Evolutionary conservation across 768 basidiomycete species (phyloP).

Genomic region (Chlorophyllum brunneum): DNA sequence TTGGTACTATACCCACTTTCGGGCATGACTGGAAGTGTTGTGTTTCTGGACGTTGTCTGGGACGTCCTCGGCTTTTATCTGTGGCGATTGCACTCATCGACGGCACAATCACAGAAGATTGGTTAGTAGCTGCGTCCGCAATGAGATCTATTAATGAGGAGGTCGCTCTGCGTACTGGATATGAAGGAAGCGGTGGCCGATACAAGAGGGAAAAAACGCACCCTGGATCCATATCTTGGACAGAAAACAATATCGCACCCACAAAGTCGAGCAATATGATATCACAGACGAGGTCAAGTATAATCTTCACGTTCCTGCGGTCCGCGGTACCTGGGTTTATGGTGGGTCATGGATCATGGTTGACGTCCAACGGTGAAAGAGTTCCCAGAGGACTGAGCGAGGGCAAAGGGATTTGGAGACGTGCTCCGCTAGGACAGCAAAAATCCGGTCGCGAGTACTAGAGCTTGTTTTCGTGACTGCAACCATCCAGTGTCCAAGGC

Average conservation of each 20-base stretch:
- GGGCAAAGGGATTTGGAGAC: neutral
- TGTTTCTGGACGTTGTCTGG: neutral
- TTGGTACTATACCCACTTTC: neutral
- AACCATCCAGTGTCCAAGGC: neutral
- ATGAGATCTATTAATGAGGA: neutral
- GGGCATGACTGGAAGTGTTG: slow-evolving; percentile 5
- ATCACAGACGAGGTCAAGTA: neutral
- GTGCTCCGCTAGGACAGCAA: neutral
- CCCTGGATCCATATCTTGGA: neutral
- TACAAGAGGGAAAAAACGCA: neutral
- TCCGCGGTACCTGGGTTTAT: neutral
- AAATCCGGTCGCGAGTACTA: neutral
- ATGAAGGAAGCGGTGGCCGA: neutral
- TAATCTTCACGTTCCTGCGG: neutral
- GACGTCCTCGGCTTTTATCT: slow-evolving; percentile 1
- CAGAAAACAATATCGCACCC: neutral
- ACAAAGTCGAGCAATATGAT: neutral
- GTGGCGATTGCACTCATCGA: neutral
- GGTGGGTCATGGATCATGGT: neutral
- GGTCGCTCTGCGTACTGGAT: neutral
- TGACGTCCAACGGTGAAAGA: neutral
- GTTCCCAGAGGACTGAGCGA: neutral
- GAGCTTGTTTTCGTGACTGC: neutral
- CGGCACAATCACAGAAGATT: slow-evolving; percentile 7
- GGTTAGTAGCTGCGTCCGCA: neutral